phyloP scores from a whole-genome alignment of 257 asterid species.

The Dorcoceras hygrometricum region DNA sequence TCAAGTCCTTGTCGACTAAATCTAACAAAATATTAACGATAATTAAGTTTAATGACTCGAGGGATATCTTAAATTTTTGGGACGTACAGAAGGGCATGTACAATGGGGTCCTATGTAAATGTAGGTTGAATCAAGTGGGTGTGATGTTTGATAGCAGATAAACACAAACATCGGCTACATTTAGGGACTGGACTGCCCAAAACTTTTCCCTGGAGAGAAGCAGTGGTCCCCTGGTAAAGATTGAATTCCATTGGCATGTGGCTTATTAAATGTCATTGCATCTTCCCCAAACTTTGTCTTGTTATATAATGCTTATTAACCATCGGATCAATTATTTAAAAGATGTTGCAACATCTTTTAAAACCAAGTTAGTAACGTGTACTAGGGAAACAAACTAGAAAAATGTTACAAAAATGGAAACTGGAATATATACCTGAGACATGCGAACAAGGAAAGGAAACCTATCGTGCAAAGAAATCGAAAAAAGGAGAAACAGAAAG shows the following conservation, averaged over 20 bases:
- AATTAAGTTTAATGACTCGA: neutral
- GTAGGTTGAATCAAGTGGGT: neutral
- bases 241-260: neutral
- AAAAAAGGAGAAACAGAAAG: no score
- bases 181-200: neutral
- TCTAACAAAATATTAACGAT: neutral
- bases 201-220: neutral
- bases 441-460: no score
- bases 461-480: no score
- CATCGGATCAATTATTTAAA: no score
- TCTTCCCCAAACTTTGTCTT: neutral
- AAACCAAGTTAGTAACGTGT: no score
- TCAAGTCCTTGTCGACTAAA: neutral
- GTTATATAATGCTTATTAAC: no score
- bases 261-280: neutral
- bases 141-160: neutral
- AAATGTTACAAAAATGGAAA: no score
- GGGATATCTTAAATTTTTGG: neutral
- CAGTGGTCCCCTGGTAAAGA: neutral
- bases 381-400: no score
- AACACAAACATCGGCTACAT: neutral
- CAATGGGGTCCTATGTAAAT: neutral
- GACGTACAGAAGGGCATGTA: neutral
- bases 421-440: no score
- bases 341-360: no score